Conservation (phyloP, 192 early-diverging fungal genomes). For the Chytriomyces hyalinus region DNA sequence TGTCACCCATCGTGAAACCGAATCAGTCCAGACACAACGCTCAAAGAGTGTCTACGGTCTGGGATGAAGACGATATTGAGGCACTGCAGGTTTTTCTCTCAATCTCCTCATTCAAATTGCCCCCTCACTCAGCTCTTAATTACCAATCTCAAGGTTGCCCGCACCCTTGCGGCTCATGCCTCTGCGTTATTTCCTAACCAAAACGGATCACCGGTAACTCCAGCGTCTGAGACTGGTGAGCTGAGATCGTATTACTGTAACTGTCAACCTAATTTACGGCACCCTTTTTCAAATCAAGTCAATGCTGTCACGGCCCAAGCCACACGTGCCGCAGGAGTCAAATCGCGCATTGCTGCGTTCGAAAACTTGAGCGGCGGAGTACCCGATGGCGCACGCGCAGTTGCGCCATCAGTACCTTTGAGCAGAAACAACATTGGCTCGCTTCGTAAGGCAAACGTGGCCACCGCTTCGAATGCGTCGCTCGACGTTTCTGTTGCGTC, state of each 20-base stretch:
- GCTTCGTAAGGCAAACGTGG: neutral
- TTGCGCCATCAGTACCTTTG: neutral
- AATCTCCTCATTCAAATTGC: too few relatives aligned
- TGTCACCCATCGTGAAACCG: neutral
- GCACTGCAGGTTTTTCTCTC: neutral
- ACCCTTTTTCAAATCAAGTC: neutral
- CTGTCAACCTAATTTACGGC: too few relatives aligned
- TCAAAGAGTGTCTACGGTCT: slow-evolving; percentile 13
- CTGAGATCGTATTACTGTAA: neutral
- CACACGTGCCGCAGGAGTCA: neutral
- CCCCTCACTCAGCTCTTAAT: too few relatives aligned
- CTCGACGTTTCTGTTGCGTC: neutral
- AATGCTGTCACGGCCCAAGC: neutral
- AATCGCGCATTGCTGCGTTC: neutral
- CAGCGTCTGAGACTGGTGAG: too few relatives aligned
- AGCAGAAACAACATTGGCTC: neutral
- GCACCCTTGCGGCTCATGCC: slow-evolving; percentile 2
- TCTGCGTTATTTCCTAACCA: slow-evolving; percentile 20
- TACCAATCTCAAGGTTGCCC: slow-evolving; percentile 1
- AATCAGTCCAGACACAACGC: neutral
- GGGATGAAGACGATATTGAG: slow-evolving; percentile 27
- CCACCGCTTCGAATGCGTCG: neutral
- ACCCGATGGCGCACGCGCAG: neutral
- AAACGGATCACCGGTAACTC: too few relatives aligned
- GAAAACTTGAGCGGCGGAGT: neutral